Conservation (phyloP, 2,329 filamentous ascomycete genomes). For the Calonectria pseudoturangicola region DNA sequence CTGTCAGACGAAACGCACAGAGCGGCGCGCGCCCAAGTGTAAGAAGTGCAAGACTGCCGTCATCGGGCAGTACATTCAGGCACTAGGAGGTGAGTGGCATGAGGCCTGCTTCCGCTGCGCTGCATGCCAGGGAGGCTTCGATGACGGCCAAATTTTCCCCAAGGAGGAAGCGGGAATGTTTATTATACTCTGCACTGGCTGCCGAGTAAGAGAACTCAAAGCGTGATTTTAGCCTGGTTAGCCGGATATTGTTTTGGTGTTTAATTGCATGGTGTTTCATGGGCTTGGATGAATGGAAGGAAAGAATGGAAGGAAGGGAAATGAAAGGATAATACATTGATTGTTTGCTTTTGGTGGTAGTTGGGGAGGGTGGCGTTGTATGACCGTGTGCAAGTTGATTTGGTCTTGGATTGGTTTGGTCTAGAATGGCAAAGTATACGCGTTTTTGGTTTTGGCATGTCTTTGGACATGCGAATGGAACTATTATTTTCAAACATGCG, state of each 20-base stretch:
- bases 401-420: slow-evolving; percentile 21
- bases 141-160: slow-evolving; percentile 80
- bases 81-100: slow-evolving; percentile 95
- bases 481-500: slow-evolving; percentile 21
- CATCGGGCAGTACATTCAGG: slow-evolving; percentile 91
- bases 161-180: slow-evolving; percentile 69
- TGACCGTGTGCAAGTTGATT: slow-evolving; percentile 29
- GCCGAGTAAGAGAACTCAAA: slow-evolving; percentile 77
- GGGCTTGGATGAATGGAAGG: slow-evolving; percentile 13
- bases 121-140: slow-evolving; percentile 75
- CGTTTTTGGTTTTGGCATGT: slow-evolving; percentile 12
- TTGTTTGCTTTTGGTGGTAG: slow-evolving; percentile 32
- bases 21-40: slow-evolving; percentile 91
- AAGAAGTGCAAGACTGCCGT: slow-evolving; percentile 89
- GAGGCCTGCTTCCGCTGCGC: slow-evolving; percentile 91
- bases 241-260: slow-evolving; percentile 16
- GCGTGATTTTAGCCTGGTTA: slow-evolving; percentile 55
- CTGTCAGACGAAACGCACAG: slow-evolving; percentile 94
- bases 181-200: slow-evolving; percentile 76
- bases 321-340: slow-evolving; percentile 40
- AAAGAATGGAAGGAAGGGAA: slow-evolving; percentile 6
- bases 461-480: slow-evolving; percentile 21
- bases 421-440: slow-evolving; percentile 45
- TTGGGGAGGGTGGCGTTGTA: slow-evolving; percentile 36
- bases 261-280: slow-evolving; percentile 35